phyloP scores from a whole-genome alignment of 1,139 yeast species.

The Pichia sp. region DNA sequence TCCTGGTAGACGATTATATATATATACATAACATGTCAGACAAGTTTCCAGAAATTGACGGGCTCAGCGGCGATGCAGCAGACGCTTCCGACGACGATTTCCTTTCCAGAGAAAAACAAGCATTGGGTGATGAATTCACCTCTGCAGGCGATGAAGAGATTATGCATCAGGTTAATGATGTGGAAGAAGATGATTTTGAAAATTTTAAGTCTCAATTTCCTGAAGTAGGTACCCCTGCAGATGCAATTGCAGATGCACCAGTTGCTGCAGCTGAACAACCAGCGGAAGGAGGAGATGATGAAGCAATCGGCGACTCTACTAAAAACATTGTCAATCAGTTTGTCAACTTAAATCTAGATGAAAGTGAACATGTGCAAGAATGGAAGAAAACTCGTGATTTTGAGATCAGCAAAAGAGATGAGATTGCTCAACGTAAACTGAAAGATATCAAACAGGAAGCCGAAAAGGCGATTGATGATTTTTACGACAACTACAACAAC shows the following conservation, averaged over 20 bases:
- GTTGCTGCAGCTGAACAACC: conserved; percentile 24
- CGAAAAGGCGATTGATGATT: conserved; percentile 82
- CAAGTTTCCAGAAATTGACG: conserved; percentile 79
- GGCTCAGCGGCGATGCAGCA: conserved; percentile 32
- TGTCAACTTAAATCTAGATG: conserved; percentile 33
- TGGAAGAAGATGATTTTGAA: conserved; percentile 52
- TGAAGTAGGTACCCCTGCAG: conserved; percentile 39
- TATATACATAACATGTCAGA: too few species aligned
- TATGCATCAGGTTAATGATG: conserved; percentile 33
- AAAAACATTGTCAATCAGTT: conserved; percentile 19
- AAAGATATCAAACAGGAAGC: conserved; percentile 71
- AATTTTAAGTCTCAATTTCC: conserved; percentile 67
- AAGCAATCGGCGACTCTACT: conserved; percentile 22
- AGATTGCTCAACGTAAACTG: conserved; percentile 59
- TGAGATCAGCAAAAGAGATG: conserved; percentile 80
- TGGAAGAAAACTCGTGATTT: conserved; percentile 84
- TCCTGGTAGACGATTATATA: neutral
- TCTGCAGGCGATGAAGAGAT: conserved; percentile 58
- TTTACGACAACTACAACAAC: conserved; percentile 85
- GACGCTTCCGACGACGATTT: conserved; percentile 47
- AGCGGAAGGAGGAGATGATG: conserved; percentile 30
- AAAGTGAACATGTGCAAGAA: conserved; percentile 54
- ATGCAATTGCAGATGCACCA: conserved; percentile 12
- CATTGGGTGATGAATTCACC: conserved; percentile 69
- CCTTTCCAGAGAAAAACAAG: conserved; percentile 76